Conservation (phyloP, 106 monocot species). For the Apostasia ramifera region DNA sequence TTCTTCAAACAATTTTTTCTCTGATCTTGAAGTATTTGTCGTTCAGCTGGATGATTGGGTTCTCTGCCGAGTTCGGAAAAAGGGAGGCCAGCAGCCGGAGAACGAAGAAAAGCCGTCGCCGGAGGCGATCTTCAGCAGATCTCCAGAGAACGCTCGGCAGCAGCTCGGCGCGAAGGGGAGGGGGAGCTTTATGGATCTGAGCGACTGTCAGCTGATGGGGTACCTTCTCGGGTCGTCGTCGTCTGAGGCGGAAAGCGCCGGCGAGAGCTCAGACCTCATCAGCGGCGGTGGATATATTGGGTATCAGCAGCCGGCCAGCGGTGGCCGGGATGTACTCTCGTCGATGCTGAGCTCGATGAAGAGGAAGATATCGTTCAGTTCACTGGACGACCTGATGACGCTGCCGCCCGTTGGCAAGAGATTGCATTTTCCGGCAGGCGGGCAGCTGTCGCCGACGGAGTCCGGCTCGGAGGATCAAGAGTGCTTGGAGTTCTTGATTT, state of each 20-base stretch:
- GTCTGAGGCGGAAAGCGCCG: not conserved
- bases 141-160: not conserved
- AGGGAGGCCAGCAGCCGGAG: constrained; percentile 6
- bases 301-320: not conserved
- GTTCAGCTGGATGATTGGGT: constrained; percentile 23
- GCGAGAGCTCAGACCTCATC: not conserved
- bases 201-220: constrained; percentile 6
- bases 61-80: constrained; percentile 28
- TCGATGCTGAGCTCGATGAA: constrained; percentile 25
- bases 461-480: not conserved
- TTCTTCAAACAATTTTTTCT: too few relatives aligned
- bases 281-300: not conserved
- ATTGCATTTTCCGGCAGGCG: not conserved
- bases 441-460: constrained; percentile 1
- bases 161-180: not conserved
- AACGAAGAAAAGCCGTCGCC: not conserved
- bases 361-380: constrained; percentile 25
- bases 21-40: too few relatives aligned
- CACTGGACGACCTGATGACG: constrained; percentile 30
- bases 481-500: not conserved
- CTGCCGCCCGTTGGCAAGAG: not conserved
- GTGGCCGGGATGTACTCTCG: not conserved
- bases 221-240: constrained; percentile 4
- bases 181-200: not conserved
- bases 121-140: not conserved